phyloP scores from a whole-genome alignment of 1,284 basidiomycete genomes.

The Leccinum variabile region DNA sequence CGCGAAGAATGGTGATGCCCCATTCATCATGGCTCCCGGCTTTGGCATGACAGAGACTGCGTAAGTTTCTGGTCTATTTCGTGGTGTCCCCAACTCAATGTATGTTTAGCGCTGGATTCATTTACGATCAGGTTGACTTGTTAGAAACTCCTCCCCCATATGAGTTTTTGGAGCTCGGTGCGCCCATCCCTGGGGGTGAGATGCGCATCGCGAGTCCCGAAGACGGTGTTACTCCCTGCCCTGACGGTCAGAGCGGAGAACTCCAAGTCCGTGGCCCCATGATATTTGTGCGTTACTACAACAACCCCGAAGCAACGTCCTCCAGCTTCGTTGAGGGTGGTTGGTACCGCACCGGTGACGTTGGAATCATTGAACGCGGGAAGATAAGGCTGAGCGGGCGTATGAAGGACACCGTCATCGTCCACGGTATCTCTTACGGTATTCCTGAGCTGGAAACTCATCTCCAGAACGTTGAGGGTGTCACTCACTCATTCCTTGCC shows the following conservation, averaged over 20 bases:
- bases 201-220: slow-evolving; percentile 37
- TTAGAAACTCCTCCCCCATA: slow-evolving; percentile 17
- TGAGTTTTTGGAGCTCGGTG: slow-evolving; percentile 35
- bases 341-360: slow-evolving; percentile 47
- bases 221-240: slow-evolving; percentile 31
- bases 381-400: slow-evolving; percentile 42
- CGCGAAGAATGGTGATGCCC: slow-evolving; percentile 26
- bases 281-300: slow-evolving; percentile 42
- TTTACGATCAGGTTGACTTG: slow-evolving; percentile 35
- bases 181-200: slow-evolving; percentile 26
- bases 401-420: slow-evolving; percentile 47
- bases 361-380: slow-evolving; percentile 39
- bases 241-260: slow-evolving; percentile 36
- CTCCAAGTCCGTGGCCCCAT: slow-evolving; percentile 42
- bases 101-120: slow-evolving; percentile 37
- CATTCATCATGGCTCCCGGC: slow-evolving; percentile 40
- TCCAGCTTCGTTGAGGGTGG: slow-evolving; percentile 42
- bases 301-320: slow-evolving; percentile 40
- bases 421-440: slow-evolving; percentile 47
- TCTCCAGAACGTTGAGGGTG: slow-evolving; percentile 41
- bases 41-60: slow-evolving; percentile 50
- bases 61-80: slow-evolving; percentile 14
- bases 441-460: slow-evolving; percentile 43
- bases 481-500: slow-evolving; percentile 39
- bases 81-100: too few relatives aligned